phyloP scores from a whole-genome alignment of 1,139 yeast species.

The Barnettozyma hawaiiensis region DNA sequence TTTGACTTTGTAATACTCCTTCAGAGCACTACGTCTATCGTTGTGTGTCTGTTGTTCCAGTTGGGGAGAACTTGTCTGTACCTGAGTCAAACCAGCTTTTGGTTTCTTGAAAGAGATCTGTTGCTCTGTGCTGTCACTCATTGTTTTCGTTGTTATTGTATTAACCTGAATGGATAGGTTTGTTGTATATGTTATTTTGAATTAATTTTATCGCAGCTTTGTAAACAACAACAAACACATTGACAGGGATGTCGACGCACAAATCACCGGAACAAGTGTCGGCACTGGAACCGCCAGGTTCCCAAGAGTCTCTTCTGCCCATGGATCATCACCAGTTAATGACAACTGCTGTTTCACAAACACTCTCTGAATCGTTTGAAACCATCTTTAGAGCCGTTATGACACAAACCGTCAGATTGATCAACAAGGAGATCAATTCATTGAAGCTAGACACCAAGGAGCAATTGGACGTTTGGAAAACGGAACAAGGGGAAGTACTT shows the following conservation, averaged over 20 bases:
- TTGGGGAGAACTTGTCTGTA: background rate
- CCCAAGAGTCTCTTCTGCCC: background rate
- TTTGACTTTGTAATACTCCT: conserved; percentile 39
- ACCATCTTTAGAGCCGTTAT: background rate
- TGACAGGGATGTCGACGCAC: too few relatives aligned
- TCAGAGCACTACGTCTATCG: conserved; percentile 36
- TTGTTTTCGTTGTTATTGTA: background rate
- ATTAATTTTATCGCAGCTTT: too few relatives aligned
- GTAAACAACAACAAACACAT: too few relatives aligned
- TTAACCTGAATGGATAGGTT: too few relatives aligned
- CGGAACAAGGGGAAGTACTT: background rate
- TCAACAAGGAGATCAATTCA: background rate
- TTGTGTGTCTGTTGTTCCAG: conserved; percentile 14
- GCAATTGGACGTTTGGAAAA: background rate
- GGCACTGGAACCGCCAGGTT: background rate
- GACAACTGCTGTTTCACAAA: background rate
- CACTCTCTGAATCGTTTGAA: background rate
- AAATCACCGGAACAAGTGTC: background rate
- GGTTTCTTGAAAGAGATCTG: conserved; percentile 4
- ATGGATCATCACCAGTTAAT: background rate
- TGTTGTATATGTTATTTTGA: too few relatives aligned
- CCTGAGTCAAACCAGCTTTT: background rate
- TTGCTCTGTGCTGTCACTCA: background rate
- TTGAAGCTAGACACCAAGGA: background rate
- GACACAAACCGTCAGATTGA: background rate